Evolutionary conservation across 495 filamentous ascomycete genomes (phyloP).

Genomic region (Saxispiralis lemnorum): DNA sequence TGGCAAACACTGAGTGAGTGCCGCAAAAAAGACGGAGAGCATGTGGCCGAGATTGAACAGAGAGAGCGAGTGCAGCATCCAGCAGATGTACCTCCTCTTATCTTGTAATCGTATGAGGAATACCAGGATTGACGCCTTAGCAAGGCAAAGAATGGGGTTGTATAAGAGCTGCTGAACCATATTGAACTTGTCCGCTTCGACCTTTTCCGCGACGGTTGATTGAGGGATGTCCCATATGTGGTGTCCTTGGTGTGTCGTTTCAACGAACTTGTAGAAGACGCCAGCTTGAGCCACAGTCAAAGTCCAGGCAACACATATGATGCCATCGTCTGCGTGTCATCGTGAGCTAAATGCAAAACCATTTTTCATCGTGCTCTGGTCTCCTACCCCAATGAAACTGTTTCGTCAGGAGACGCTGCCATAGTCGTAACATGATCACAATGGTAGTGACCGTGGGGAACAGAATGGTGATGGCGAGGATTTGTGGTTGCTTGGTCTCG

Average conservation of each 20-base stretch:
- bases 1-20: slow-evolving; percentile 38
- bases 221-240: slow-evolving; percentile 10
- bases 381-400: slow-evolving; percentile 1
- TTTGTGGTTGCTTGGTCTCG: neutral
- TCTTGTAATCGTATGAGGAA: slow-evolving; percentile 35
- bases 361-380: neutral
- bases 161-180: slow-evolving; percentile 46
- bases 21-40: slow-evolving; percentile 37
- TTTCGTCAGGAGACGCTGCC: neutral
- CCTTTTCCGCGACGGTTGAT: slow-evolving; percentile 4
- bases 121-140: slow-evolving; percentile 38
- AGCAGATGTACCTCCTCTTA: slow-evolving; percentile 22
- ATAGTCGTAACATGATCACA: neutral
- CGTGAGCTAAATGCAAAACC: neutral
- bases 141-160: slow-evolving; percentile 40
- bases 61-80: slow-evolving; percentile 28
- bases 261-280: neutral
- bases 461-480: neutral
- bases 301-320: neutral
- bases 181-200: slow-evolving; percentile 15
- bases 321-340: neutral
- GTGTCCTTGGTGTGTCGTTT: slow-evolving; percentile 4
- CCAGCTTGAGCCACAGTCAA: neutral
- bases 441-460: neutral
- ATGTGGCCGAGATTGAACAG: slow-evolving; percentile 34